Conservation (phyloP, 257 asterid species). For the Scutellaria barbata region DNA sequence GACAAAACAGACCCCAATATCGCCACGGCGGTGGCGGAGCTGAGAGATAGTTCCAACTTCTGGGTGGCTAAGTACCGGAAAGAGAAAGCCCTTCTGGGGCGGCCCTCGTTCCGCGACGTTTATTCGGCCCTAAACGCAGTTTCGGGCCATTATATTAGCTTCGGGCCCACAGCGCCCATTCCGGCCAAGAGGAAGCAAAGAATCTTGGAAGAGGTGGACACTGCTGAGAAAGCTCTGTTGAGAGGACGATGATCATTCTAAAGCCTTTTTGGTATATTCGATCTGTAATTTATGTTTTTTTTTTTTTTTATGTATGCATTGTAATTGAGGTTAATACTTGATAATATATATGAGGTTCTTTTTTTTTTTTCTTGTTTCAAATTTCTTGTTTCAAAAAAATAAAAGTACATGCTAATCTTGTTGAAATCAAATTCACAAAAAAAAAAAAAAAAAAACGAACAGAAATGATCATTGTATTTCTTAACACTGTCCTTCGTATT, state of each 20-base stretch:
- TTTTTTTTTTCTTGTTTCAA: too few species aligned
- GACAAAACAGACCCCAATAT: conserved; percentile 75
- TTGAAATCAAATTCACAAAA: too few species aligned
- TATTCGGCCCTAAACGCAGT: conserved; percentile 94
- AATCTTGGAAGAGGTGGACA: conserved; percentile 90
- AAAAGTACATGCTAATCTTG: too few species aligned
- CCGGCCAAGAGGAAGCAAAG: conserved; percentile 89
- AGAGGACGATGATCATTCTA: conserved; percentile 70
- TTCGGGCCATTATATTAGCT: conserved; percentile 92
- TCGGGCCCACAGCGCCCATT: conserved; percentile 93
- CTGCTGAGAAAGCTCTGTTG: conserved; percentile 85
- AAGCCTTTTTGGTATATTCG: conserved; percentile 33
- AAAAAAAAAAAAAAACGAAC: too few species aligned
- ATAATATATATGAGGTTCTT: conserved; percentile 8
- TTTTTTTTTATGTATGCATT: background rate
- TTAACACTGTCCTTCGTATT: too few species aligned
- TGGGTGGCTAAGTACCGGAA: conserved; percentile 98
- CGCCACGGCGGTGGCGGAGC: conserved; percentile 74
- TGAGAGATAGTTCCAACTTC: conserved; percentile 70
- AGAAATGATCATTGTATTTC: too few species aligned
- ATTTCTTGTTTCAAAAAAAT: too few species aligned
- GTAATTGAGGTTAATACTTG: conserved; percentile 7
- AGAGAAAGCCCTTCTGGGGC: conserved; percentile 76
- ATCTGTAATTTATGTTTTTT: conserved; percentile 32
- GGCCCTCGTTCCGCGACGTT: conserved; percentile 84